phyloP scores from a whole-genome alignment of 2,329 filamentous ascomycete genomes.

The Monosporascus cannonballus region DNA sequence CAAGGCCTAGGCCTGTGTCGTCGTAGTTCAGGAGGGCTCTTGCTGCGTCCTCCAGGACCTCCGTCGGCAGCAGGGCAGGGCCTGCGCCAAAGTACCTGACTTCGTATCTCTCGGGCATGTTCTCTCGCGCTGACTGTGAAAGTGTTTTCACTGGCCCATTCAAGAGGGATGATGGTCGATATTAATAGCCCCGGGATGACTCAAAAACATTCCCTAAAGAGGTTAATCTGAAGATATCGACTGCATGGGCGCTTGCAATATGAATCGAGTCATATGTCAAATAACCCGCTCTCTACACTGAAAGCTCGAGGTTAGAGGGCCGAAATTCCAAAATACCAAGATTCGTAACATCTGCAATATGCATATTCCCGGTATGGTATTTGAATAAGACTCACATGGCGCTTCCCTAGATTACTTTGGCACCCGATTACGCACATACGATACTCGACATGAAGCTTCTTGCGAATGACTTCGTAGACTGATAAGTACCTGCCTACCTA shows the following conservation, averaged over 20 bases:
- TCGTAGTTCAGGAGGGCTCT: slow-evolving; percentile 77
- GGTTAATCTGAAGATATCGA: background rate
- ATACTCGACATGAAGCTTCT: no score
- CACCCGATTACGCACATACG: no score
- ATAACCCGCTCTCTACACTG: background rate
- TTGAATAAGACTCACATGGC: no score
- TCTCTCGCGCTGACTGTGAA: background rate
- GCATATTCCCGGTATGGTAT: no score
- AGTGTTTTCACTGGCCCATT: background rate
- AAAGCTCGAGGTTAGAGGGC: background rate
- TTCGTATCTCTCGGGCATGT: slow-evolving; percentile 37
- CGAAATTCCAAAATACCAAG: background rate
- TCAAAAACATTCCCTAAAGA: background rate
- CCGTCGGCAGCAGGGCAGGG: slow-evolving; percentile 77
- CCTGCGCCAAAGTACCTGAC: slow-evolving; percentile 87
- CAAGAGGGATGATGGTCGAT: background rate
- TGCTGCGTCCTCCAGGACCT: slow-evolving; percentile 71
- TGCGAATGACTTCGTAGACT: no score
- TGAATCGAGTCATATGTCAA: background rate
- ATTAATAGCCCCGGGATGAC: background rate
- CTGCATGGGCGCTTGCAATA: background rate
- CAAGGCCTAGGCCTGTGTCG: slow-evolving; percentile 74
- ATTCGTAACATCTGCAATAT: background rate
- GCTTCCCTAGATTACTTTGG: no score
- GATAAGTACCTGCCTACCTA: no score